Conservation (phyloP, 768 basidiomycete species). For the Agrocybe chaxingu region DNA sequence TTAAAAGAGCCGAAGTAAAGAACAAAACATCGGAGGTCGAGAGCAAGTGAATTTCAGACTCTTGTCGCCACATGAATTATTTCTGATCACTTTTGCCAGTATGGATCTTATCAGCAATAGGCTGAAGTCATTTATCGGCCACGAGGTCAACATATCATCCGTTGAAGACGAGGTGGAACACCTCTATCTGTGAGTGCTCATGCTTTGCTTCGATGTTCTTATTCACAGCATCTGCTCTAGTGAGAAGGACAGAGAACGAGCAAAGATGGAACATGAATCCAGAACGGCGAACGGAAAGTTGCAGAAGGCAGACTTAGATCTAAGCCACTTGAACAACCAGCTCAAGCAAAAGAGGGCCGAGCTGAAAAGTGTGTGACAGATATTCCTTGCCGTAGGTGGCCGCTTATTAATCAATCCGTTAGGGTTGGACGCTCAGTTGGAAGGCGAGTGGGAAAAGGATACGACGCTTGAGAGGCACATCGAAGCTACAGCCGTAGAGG, state of each 20-base stretch:
- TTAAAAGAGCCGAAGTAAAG: conserved; percentile 68
- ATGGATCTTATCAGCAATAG: conserved; percentile 57
- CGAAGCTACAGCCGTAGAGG: conserved; percentile 38
- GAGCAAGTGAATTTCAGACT: conserved; percentile 50
- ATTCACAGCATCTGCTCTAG: conserved; percentile 32
- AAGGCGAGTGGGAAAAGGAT: conserved; percentile 22
- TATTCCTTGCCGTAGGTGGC: not conserved
- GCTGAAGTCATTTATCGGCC: conserved; percentile 64
- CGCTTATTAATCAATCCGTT: not conserved
- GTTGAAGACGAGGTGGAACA: conserved; percentile 76
- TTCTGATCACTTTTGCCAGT: conserved; percentile 33
- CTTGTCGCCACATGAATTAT: not conserved
- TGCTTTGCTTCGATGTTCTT: not conserved
- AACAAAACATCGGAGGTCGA: conserved; percentile 64
- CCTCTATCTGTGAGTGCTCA: conserved; percentile 46
- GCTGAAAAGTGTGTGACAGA: conserved; percentile 46
- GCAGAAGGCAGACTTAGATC: conserved; percentile 59
- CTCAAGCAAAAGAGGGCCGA: conserved; percentile 62
- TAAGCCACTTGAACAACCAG: conserved; percentile 59
- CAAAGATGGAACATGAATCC: conserved; percentile 41
- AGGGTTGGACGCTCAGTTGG: conserved; percentile 52
- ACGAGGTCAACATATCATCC: conserved; percentile 52
- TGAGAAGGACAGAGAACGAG: conserved; percentile 63
- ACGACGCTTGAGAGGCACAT: conserved; percentile 18
- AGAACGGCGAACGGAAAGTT: conserved; percentile 51